Percentiles rank a stretch among this genome's conserved stretches.
Conservation (phyloP, 441 rosid genomes). For the Populus hybrid region DNA sequence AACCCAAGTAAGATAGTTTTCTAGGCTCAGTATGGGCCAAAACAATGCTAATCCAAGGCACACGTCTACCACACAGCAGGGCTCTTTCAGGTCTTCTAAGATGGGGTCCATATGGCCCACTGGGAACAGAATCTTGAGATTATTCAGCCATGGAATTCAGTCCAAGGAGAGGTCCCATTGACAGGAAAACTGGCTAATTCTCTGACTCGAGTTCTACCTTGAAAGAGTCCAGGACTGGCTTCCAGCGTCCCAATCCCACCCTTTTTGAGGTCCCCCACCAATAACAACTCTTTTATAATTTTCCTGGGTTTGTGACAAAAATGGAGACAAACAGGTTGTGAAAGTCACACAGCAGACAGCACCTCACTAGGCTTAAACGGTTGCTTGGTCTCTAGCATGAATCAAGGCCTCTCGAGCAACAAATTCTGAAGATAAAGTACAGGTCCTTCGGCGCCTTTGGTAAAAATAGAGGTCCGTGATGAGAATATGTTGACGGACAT, state of each 20-base stretch:
- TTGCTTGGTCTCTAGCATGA: neutral
- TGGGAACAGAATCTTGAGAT: neutral
- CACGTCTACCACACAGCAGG: neutral
- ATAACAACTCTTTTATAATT: neutral
- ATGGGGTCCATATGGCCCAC: neutral
- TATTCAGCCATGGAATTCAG: slow-evolving; percentile 19
- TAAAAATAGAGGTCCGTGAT: neutral
- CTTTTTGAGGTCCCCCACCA: slow-evolving; percentile 3
- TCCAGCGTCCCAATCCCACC: slow-evolving; percentile 2
- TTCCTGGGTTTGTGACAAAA: neutral
- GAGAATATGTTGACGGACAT: neutral
- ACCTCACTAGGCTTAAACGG: neutral
- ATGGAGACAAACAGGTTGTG: neutral
- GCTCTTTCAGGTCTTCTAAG: neutral
- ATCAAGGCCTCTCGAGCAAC: neutral
- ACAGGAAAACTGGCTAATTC: slow-evolving; percentile 8
- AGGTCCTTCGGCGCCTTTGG: neutral
- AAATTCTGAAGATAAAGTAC: neutral
- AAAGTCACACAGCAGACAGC: neutral
- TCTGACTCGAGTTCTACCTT: slow-evolving; percentile 6
- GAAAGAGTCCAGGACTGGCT: slow-evolving; percentile 9
- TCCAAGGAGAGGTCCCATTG: slow-evolving; percentile 14
- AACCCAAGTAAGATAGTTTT: neutral
- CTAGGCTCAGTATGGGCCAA: neutral
- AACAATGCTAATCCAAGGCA: neutral